Percentiles rank a stretch among this genome's conserved stretches.
Evolutionary conservation across 2,329 filamentous ascomycete species (phyloP).

Genomic region (Sporothrix euskadiensis): DNA sequence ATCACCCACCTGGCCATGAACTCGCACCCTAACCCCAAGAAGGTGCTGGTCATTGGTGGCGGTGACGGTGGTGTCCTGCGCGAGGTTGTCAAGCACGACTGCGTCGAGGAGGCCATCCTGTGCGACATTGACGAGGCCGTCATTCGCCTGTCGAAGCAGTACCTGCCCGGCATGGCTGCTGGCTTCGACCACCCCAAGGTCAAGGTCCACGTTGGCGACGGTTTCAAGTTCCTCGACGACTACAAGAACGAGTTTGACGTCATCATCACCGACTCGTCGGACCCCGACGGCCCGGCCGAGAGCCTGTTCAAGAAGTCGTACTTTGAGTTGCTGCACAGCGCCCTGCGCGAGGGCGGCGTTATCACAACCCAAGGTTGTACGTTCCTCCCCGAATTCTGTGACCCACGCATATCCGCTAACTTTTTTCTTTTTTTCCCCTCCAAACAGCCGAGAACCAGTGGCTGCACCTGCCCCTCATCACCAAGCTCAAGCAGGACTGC

Average conservation of each 20-base stretch:
- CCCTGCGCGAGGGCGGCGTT: constrained; percentile 91
- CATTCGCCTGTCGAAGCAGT: constrained; percentile 97
- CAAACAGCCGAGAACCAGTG: constrained; percentile 93
- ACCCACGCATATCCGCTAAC: constrained; percentile 21
- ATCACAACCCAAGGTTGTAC: constrained; percentile 99
- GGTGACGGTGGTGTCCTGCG: constrained; percentile 96
- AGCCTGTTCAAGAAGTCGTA: constrained; percentile 97
- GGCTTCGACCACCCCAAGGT: constrained; percentile 94
- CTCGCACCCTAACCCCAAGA: constrained; percentile 97
- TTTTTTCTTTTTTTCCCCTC: constrained; percentile 29
- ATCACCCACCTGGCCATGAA: constrained; percentile 98
- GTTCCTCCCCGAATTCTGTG: constrained; percentile 51
- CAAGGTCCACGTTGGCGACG: constrained; percentile 90
- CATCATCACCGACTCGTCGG: constrained; percentile 98
- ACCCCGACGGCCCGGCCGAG: constrained; percentile 96
- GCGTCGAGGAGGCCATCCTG: constrained; percentile 90
- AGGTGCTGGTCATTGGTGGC: constrained; percentile 95
- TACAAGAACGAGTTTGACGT: constrained; percentile 98
- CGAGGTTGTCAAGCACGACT: constrained; percentile 98
- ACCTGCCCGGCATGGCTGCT: constrained; percentile 88
- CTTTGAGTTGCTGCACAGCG: constrained; percentile 89
- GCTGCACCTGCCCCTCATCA: constrained; percentile 93
- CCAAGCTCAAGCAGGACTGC: constrained; percentile 94
- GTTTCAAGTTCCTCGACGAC: constrained; percentile 97
- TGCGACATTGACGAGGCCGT: constrained; percentile 99